phyloP scores from a whole-genome alignment of 345 rosid genomes.

The Brassica cretica region DNA sequence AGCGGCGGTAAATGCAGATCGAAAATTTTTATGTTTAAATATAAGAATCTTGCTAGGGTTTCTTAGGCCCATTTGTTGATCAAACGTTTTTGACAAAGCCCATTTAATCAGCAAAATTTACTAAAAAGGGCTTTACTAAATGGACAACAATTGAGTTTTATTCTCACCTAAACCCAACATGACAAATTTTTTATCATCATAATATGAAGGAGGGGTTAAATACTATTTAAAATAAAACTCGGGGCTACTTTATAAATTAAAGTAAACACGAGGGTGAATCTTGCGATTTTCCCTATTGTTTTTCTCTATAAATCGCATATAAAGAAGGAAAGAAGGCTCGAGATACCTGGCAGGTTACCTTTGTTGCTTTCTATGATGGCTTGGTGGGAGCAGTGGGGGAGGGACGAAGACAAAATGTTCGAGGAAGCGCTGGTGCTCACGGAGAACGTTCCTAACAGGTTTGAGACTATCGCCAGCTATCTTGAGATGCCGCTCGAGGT shows the following conservation, averaged over 20 bases:
- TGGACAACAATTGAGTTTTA: too few species aligned
- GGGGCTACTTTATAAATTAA: not conserved
- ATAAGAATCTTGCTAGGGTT: slow-evolving; percentile 6
- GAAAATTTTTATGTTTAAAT: not conserved
- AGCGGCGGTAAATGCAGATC: not conserved
- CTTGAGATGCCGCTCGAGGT: not conserved
- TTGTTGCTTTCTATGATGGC: not conserved
- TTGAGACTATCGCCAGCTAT: not conserved
- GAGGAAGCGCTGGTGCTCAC: not conserved
- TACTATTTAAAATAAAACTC: not conserved
- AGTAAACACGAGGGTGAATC: not conserved
- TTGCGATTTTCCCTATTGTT: not conserved
- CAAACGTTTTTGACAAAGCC: not conserved
- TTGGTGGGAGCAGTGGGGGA: not conserved
- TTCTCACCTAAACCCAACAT: too few species aligned
- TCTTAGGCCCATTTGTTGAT: not conserved
- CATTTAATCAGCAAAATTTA: not conserved
- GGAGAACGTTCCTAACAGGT: not conserved
- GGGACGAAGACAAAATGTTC: not conserved
- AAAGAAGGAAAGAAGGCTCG: not conserved
- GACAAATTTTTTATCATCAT: too few species aligned
- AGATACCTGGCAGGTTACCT: not conserved
- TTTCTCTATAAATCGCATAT: not conserved
- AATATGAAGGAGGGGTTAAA: not conserved
- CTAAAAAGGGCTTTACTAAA: slow-evolving; percentile 1